phyloP scores from a whole-genome alignment of 257 asterid species.

The Gynochthodes officinalis region DNA sequence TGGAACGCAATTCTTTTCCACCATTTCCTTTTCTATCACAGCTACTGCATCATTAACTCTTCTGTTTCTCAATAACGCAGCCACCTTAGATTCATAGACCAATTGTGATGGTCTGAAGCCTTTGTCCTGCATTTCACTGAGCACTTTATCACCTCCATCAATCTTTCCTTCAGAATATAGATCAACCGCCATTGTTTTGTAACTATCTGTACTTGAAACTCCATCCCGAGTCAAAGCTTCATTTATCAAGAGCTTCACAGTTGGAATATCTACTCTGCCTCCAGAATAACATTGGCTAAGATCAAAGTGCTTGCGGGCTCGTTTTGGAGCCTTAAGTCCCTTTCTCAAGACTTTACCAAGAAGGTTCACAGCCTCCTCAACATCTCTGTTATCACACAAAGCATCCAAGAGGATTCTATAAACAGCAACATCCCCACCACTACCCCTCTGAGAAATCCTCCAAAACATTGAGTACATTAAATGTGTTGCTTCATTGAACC shows the following conservation, averaged over 20 bases:
- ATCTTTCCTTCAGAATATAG: conserved; percentile 66
- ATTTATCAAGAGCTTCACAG: conserved; percentile 52
- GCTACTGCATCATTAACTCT: conserved; percentile 53
- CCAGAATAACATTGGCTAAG: conserved; percentile 36
- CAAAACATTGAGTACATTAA: conserved; percentile 77
- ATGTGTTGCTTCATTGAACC: conserved; percentile 74
- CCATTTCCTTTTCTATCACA: conserved; percentile 66
- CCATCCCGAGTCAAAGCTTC: conserved; percentile 65
- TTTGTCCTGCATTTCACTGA: conserved; percentile 51
- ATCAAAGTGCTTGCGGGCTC: conserved; percentile 48
- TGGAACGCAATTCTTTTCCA: conserved; percentile 51
- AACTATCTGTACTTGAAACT: conserved; percentile 65
- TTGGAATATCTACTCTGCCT: conserved; percentile 26
- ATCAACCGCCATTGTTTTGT: conserved; percentile 61
- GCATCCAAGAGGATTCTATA: conserved; percentile 71
- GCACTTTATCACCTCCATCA: conserved; percentile 55
- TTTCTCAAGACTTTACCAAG: conserved; percentile 67
- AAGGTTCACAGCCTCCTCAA: conserved; percentile 62
- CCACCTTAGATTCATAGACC: conserved; percentile 64
- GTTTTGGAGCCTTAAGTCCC: conserved; percentile 77
- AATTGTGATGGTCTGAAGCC: conserved; percentile 51
- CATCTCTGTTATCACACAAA: conserved; percentile 67
- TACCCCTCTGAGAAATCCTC: conserved; percentile 80
- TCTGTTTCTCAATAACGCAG: conserved; percentile 44
- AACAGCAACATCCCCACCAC: conserved; percentile 68